These are phyloP conservation scores for Mycena venus DNA, from an alignment of 768 basidiomycete species.

Conservation along the genomic window DNA sequence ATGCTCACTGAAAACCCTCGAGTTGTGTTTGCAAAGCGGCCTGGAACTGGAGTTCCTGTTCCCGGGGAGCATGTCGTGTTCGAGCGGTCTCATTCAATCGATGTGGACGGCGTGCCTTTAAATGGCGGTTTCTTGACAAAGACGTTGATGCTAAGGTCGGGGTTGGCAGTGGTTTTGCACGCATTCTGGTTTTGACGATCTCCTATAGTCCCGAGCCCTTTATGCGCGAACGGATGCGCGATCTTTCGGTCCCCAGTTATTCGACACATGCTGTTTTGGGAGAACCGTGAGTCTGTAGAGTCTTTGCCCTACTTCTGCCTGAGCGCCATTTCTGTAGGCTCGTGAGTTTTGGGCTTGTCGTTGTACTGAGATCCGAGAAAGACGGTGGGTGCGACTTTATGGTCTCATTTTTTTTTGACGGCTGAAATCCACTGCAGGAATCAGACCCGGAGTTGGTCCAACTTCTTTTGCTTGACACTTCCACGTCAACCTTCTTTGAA, in stretches of 20 bases:
- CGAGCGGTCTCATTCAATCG: conserved; percentile 48
- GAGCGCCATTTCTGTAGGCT: conserved; percentile 5
- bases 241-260: conserved; percentile 32
- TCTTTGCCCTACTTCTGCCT: background rate
- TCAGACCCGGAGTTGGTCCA: conserved; percentile 7
- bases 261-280: conserved; percentile 33
- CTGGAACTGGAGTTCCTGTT: conserved; percentile 27
- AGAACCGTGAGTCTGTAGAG: conserved; percentile 29
- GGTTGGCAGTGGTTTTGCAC: background rate
- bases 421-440: background rate
- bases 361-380: conserved; percentile 50
- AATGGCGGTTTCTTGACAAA: conserved; percentile 52
- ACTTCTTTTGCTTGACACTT: background rate
- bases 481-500: conserved; percentile 16
- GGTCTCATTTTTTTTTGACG: background rate
- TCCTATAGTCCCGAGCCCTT: conserved; percentile 37
- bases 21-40: conserved; percentile 30
- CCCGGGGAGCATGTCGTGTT: conserved; percentile 45
- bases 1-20: conserved; percentile 35
- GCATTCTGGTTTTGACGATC: background rate
- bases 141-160: conserved; percentile 48
- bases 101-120: conserved; percentile 49
- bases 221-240: conserved; percentile 48
- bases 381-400: conserved; percentile 18
- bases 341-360: conserved; percentile 42